Percentiles rank a stretch among this genome's conserved stretches.
These are phyloP conservation scores for Balansia obtecta DNA, from an alignment of 2,329 filamentous ascomycete species.

Conservation along the genomic window DNA sequence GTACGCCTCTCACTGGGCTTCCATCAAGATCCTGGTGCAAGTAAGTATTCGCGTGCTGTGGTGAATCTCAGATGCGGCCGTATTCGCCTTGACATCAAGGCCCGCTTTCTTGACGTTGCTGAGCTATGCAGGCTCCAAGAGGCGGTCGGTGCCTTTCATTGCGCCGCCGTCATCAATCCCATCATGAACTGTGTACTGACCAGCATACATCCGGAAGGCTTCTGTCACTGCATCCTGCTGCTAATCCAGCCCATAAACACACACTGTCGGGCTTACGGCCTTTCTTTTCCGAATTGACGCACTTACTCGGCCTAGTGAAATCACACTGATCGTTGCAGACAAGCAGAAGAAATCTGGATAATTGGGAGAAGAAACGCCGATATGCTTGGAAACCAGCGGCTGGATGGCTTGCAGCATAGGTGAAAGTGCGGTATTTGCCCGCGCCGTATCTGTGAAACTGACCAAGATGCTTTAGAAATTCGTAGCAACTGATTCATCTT, in stretches of 20 bases:
- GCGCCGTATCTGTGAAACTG: background rate
- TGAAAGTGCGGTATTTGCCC: background rate
- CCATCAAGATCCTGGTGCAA: background rate
- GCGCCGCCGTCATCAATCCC: background rate
- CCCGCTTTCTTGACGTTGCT: slow-evolving; percentile 12
- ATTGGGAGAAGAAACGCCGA: slow-evolving; percentile 4
- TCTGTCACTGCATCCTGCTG: background rate
- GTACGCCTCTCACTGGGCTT: background rate
- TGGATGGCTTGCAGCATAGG: background rate
- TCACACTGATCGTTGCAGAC: slow-evolving; percentile 8
- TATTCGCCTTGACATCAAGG: slow-evolving; percentile 12
- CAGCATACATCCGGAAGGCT: background rate
- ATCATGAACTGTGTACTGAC: background rate
- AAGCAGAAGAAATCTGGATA: slow-evolving; percentile 4
- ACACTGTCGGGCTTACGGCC: slow-evolving; percentile 7
- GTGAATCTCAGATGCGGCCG: background rate
- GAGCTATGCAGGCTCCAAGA: slow-evolving; percentile 8
- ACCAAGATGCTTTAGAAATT: background rate
- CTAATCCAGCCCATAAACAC: background rate
- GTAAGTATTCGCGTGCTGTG: background rate
- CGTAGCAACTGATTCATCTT: background rate
- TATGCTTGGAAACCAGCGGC: background rate
- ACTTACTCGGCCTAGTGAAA: slow-evolving; percentile 11
- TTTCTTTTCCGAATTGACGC: slow-evolving; percentile 15
- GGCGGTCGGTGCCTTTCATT: background rate